These are phyloP conservation scores for Albugo laibachii DNA, from an alignment of 352 stramenopile genomes.

Conservation along the genomic window DNA sequence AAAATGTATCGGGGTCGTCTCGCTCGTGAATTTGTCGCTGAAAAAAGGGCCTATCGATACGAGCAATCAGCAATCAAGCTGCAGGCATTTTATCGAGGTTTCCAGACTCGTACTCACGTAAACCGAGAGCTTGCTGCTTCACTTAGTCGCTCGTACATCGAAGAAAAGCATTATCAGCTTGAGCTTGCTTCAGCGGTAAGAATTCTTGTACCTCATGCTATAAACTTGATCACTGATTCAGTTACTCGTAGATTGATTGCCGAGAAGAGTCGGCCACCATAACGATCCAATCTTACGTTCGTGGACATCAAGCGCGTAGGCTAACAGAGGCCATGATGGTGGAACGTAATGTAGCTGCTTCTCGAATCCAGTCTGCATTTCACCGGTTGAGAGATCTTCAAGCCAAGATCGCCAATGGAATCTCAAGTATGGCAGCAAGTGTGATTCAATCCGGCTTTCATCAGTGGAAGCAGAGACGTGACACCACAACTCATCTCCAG, in stretches of 20 bases:
- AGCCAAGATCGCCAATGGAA: slow-evolving; percentile 7
- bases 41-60: background rate
- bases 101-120: slow-evolving; percentile 9
- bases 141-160: slow-evolving; percentile 41
- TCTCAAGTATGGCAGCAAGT: slow-evolving; percentile 25
- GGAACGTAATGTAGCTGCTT: slow-evolving; percentile 20
- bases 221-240: background rate
- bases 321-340: slow-evolving; percentile 21
- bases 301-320: slow-evolving; percentile 30
- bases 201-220: background rate
- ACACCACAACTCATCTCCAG: slow-evolving; percentile 12
- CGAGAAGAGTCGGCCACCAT: slow-evolving; percentile 22
- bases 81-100: slow-evolving; percentile 2
- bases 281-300: slow-evolving; percentile 45
- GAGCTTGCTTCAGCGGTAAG: slow-evolving; percentile 25
- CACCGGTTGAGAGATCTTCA: slow-evolving; percentile 9
- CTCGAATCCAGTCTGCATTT: slow-evolving; percentile 25
- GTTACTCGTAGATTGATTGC: slow-evolving; percentile 3
- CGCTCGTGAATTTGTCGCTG: background rate
- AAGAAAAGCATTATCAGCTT: slow-evolving; percentile 26
- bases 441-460: slow-evolving; percentile 28
- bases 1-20: background rate
- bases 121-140: slow-evolving; percentile 11
- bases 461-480: slow-evolving; percentile 6
- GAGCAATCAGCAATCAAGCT: slow-evolving; percentile 1